Percentiles rank a stretch among this genome's conserved stretches.
These are phyloP conservation scores for Penicillium cinerascens DNA, from an alignment of 495 filamentous ascomycete genomes.

Conservation along the genomic window DNA sequence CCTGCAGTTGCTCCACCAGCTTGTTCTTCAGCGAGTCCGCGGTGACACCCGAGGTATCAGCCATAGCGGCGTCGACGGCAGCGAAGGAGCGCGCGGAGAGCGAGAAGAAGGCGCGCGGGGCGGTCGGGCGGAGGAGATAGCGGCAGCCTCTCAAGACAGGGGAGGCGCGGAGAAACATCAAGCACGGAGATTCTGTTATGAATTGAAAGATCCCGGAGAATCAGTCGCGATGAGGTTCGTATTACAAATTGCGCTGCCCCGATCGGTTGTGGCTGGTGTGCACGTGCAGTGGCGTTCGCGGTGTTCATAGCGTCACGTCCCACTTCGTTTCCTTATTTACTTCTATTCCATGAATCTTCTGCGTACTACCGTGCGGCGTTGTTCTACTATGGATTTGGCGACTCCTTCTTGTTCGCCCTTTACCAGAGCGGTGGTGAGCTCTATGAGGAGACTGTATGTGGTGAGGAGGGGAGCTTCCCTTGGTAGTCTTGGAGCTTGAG, in stretches of 20 bases:
- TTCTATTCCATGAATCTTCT: slow-evolving; percentile 23
- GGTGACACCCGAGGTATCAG: slow-evolving; percentile 60
- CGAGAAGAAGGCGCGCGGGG: slow-evolving; percentile 31
- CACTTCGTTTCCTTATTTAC: background rate
- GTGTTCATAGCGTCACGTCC: slow-evolving; percentile 1
- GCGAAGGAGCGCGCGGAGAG: slow-evolving; percentile 39
- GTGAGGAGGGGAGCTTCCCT: slow-evolving; percentile 9
- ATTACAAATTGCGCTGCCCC: slow-evolving; percentile 9
- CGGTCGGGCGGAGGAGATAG: slow-evolving; percentile 36
- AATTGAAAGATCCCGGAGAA: background rate
- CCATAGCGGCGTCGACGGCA: slow-evolving; percentile 44
- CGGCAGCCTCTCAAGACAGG: slow-evolving; percentile 42
- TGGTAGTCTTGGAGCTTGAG: slow-evolving; percentile 14
- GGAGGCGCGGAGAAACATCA: slow-evolving; percentile 45
- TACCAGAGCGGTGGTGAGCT: slow-evolving; percentile 71
- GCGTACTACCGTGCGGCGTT: slow-evolving; percentile 20
- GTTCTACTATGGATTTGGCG: slow-evolving; percentile 34
- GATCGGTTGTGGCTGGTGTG: slow-evolving; percentile 12
- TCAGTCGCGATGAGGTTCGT: slow-evolving; percentile 2
- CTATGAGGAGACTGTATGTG: slow-evolving; percentile 78
- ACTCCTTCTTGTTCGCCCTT: slow-evolving; percentile 56
- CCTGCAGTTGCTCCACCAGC: slow-evolving; percentile 68
- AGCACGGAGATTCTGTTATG: slow-evolving; percentile 15
- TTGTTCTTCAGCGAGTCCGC: slow-evolving; percentile 63
- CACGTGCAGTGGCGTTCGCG: slow-evolving; percentile 6